Conservation (phyloP, 2,329 filamentous ascomycete genomes). For the Leptographium procerum region DNA sequence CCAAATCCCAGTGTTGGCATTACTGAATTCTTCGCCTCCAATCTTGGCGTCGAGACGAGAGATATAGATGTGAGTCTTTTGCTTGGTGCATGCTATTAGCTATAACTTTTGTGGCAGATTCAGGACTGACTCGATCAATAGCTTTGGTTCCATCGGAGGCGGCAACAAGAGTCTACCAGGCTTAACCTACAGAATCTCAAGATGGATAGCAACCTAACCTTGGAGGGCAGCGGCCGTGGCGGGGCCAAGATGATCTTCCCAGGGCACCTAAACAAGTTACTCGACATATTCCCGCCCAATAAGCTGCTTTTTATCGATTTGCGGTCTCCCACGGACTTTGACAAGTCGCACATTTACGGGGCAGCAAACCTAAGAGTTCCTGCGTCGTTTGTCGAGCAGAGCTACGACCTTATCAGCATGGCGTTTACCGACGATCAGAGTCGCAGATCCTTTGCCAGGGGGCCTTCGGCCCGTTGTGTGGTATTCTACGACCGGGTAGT, state of each 20-base stretch:
- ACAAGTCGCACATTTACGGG: conserved; percentile 38
- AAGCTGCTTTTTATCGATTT: conserved; percentile 39
- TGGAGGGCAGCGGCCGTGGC: conserved; percentile 11
- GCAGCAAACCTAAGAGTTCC: conserved; percentile 42
- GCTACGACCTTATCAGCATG: conserved; percentile 38
- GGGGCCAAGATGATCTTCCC: conserved; percentile 37
- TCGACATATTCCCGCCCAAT: conserved; percentile 36
- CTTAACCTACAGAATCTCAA: conserved; percentile 33
- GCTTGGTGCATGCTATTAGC: too few relatives aligned
- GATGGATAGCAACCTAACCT: conserved; percentile 23
- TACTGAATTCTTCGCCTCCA: conserved; percentile 42
- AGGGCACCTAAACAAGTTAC: conserved; percentile 35
- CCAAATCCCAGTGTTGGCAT: conserved; percentile 36
- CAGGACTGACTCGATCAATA: background rate
- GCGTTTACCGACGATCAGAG: conserved; percentile 38
- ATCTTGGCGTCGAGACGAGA: conserved; percentile 36
- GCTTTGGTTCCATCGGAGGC: conserved; percentile 42
- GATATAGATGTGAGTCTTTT: conserved; percentile 29
- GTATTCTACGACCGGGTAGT: conserved; percentile 41
- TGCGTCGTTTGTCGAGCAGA: conserved; percentile 33
- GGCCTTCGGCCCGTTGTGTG: conserved; percentile 34
- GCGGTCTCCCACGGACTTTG: conserved; percentile 33
- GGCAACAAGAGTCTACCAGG: conserved; percentile 34
- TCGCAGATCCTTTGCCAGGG: conserved; percentile 33
- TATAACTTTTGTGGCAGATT: background rate